These are phyloP conservation scores for Verticillium albo-atrum DNA, from an alignment of 2,329 filamentous ascomycete species.

Conservation along the genomic window DNA sequence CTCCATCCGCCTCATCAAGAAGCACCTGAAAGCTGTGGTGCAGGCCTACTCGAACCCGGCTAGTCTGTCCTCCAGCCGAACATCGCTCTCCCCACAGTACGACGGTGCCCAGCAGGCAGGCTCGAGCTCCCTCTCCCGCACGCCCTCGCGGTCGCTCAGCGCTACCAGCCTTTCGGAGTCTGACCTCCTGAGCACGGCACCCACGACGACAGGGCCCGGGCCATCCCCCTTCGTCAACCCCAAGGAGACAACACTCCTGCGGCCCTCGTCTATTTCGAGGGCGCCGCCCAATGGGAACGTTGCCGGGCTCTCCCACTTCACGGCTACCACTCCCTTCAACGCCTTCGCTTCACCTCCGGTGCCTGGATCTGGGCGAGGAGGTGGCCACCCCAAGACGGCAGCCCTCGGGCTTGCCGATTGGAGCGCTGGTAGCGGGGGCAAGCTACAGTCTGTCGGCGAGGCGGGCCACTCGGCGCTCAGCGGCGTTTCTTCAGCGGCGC, in stretches of 20 bases:
- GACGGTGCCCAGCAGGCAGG: background rate
- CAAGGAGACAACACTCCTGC: slow-evolving; percentile 10
- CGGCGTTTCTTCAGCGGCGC: slow-evolving; percentile 2
- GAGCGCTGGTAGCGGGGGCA: slow-evolving; percentile 12
- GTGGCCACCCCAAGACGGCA: slow-evolving; percentile 13
- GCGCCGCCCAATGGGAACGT: no score
- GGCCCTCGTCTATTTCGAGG: slow-evolving; percentile 14
- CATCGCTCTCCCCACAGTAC: slow-evolving; percentile 12
- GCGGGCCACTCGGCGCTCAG: slow-evolving; percentile 8
- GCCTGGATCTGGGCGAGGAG: no score
- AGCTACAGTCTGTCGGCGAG: slow-evolving; percentile 16
- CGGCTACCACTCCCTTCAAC: slow-evolving; percentile 5
- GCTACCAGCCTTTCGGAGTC: slow-evolving; percentile 1
- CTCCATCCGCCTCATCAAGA: slow-evolving; percentile 18
- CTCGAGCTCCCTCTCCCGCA: slow-evolving; percentile 16
- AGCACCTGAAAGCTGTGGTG: slow-evolving; percentile 21
- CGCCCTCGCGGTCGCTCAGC: slow-evolving; percentile 10
- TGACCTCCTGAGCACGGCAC: slow-evolving; percentile 10
- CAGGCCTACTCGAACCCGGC: slow-evolving; percentile 10
- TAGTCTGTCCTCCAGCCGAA: slow-evolving; percentile 6
- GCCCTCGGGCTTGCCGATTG: slow-evolving; percentile 11
- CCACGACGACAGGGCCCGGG: slow-evolving; percentile 8
- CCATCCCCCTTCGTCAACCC: slow-evolving; percentile 10
- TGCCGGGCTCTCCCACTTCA: no score
- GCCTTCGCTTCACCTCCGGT: slow-evolving; percentile 6